Evolutionary conservation across 2,329 filamentous ascomycete species (phyloP).

Genomic region (Botryotinia globosa): DNA sequence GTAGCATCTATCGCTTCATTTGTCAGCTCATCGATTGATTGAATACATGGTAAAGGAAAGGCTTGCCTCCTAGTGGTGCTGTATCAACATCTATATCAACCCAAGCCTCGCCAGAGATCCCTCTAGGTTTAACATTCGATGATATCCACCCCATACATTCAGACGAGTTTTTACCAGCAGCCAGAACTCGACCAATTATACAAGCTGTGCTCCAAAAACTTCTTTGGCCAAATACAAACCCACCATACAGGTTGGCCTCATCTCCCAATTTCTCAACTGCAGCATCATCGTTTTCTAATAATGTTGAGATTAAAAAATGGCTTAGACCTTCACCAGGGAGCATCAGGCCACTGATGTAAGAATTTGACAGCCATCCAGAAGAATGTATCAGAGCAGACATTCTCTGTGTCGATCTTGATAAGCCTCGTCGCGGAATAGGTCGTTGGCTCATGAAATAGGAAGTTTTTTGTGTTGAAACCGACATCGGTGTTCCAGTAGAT

Average conservation of each 20-base stretch:
- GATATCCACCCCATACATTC: constrained; percentile 70
- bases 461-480: constrained; percentile 33
- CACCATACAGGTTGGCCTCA: constrained; percentile 60
- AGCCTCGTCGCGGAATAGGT: constrained; percentile 24
- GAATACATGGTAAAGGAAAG: background rate
- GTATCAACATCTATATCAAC: constrained; percentile 56
- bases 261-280: constrained; percentile 58
- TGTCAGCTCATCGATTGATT: constrained; percentile 7
- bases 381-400: constrained; percentile 57
- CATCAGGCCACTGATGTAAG: constrained; percentile 63
- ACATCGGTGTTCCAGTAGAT: constrained; percentile 33
- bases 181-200: constrained; percentile 62
- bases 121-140: constrained; percentile 54
- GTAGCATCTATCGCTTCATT: constrained; percentile 48
- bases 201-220: constrained; percentile 69
- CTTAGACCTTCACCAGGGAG: constrained; percentile 61
- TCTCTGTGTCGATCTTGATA: constrained; percentile 28
- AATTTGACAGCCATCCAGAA: constrained; percentile 65
- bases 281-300: constrained; percentile 62
- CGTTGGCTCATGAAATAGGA: constrained; percentile 36
- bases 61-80: constrained; percentile 39
- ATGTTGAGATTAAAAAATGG: constrained; percentile 63
- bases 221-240: constrained; percentile 61
- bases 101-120: constrained; percentile 52
- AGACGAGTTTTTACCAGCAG: constrained; percentile 57